Evolutionary conservation across 2,329 filamentous ascomycete species (phyloP), one percentile per base, ranked within the genome.

Genomic region (Beauveria medogensis): DNA sequence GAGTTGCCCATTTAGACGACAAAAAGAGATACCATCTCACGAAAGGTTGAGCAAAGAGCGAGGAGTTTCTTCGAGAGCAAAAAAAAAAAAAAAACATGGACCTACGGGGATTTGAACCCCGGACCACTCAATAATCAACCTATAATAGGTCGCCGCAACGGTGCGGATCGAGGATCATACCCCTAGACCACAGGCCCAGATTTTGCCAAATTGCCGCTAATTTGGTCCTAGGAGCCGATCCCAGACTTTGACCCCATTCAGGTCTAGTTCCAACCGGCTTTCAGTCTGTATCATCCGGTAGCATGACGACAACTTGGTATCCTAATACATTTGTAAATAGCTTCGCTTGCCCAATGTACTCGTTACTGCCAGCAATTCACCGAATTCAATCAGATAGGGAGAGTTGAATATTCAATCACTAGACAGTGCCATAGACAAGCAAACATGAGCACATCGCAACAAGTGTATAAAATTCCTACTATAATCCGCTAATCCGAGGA

Each of bases 101-200:
- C 54, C 54, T 56, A 56, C 54, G 54, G 54, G 54, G 54, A 56
- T 46, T 56, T 56, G 54, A 56, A 56, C 54, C 54, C 54, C 54
- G 54, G 54, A 56, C 54, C 54, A 46, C 54, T 56, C 54, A 34
- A 56, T 56, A 24, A 46, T 28, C 43, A 34, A 34, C 43, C 26
- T 14, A 18, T 14, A 6, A 14, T 7, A 34, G 14, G 12, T 44
- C 7, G 47, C 60, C 47, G 28, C 14, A 22, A n/a, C 16, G 26
- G 20, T 56, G 54, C 54, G 54, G 54, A 47, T 56, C 41, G 54
- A 56, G 54, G 41, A 56, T 56, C 54, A 56, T 56, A 56, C 54
- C 54, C 54, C 54, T 56, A 56, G 54, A 56, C 54, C 54, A 56
- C 54, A 56, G 54, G 54, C 54, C 54, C 54, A 37, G 20, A n/a